Percentiles rank a stretch among this genome's conserved stretches.
Conservation (phyloP, 352 stramenopile genomes). For the Globisporangium abappressorium region DNA sequence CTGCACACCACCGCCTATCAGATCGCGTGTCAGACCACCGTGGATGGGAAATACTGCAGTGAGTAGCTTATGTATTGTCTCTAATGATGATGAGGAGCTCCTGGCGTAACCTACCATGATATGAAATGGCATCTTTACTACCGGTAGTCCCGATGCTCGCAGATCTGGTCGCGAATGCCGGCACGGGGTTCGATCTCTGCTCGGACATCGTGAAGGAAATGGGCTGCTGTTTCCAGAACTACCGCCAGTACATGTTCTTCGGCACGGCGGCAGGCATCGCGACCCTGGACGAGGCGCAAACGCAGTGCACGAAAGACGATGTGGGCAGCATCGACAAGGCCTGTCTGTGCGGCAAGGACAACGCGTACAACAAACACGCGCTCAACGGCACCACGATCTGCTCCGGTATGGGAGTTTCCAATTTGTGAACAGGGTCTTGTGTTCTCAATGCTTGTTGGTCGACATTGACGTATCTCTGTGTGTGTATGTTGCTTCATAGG, state of each 20-base stretch:
- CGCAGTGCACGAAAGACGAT: conserved; percentile 42
- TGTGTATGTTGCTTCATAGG: background rate
- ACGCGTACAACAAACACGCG: conserved; percentile 55
- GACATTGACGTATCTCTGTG: background rate
- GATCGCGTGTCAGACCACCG: conserved; percentile 59
- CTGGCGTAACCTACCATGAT: background rate
- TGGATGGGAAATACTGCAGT: conserved; percentile 71
- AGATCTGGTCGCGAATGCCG: conserved; percentile 44
- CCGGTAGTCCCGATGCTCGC: conserved; percentile 53
- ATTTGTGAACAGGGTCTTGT: background rate
- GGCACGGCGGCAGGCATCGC: conserved; percentile 49
- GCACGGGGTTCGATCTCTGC: conserved; percentile 57
- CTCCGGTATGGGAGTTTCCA: conserved; percentile 28
- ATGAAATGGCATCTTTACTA: background rate
- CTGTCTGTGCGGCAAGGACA: conserved; percentile 45
- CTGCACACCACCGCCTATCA: conserved; percentile 68
- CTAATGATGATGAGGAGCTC: background rate
- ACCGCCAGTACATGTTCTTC: conserved; percentile 68
- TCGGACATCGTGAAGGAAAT: conserved; percentile 66
- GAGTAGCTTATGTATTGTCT: conserved; percentile 15
- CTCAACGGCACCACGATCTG: conserved; percentile 58
- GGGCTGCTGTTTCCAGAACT: conserved; percentile 83
- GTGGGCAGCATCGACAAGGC: conserved; percentile 36
- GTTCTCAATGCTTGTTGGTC: background rate
- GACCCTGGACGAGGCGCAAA: conserved; percentile 45